Evolutionary conservation across 352 stramenopile genomes (phyloP).

Genomic region (Globisporangium acanthophoron): DNA sequence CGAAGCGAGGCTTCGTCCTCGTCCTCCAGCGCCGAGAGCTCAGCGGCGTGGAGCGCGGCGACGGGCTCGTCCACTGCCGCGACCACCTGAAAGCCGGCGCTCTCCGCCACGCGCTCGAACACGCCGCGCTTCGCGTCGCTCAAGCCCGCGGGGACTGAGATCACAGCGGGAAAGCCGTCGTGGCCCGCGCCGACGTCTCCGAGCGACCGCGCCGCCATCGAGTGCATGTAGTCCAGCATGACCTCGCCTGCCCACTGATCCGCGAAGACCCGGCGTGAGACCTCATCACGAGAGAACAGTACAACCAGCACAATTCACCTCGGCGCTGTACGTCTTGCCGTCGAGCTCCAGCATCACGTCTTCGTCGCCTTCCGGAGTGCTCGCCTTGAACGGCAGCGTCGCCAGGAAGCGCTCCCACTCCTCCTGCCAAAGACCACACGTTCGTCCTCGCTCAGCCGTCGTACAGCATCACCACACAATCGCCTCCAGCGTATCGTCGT

Average conservation of each 20-base stretch:
- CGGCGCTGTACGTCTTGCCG: constrained; percentile 48
- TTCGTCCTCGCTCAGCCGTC: neutral
- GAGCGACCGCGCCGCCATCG: constrained; percentile 34
- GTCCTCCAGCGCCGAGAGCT: constrained; percentile 31
- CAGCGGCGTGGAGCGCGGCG: constrained; percentile 51
- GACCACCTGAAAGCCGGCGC: constrained; percentile 54
- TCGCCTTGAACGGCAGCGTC: constrained; percentile 36
- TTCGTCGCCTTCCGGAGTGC: constrained; percentile 8
- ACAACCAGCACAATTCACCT: constrained; percentile 20
- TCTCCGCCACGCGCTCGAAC: constrained; percentile 44
- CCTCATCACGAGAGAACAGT: neutral
- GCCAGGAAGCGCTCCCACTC: constrained; percentile 24
- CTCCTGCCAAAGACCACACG: neutral
- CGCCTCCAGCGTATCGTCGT: neutral
- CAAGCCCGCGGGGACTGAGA: constrained; percentile 39
- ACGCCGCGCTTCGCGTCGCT: constrained; percentile 24
- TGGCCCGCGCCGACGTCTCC: constrained; percentile 22
- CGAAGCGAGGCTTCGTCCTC: constrained; percentile 1
- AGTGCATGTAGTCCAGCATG: constrained; percentile 50
- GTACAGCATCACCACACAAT: neutral
- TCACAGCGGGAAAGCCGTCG: constrained; percentile 38
- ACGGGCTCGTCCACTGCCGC: constrained; percentile 53
- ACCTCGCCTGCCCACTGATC: constrained; percentile 53
- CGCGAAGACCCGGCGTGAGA: neutral
- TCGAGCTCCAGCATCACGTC: constrained; percentile 36